Evolutionary conservation across 2,329 filamentous ascomycete species (phyloP).

Genomic region (Neonectria magnoliae): DNA sequence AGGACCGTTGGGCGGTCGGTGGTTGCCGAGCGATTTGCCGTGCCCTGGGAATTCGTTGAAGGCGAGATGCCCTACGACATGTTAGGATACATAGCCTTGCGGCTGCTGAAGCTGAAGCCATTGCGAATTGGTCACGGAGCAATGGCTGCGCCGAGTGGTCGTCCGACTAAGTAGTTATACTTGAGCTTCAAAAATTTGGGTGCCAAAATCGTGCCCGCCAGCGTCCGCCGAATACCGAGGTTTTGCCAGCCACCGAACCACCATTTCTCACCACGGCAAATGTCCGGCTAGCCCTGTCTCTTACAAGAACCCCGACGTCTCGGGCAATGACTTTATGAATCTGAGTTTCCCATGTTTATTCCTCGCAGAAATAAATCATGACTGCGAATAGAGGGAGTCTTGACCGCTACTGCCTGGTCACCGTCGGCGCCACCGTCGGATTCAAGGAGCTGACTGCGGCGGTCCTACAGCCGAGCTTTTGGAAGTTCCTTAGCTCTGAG

Average conservation of each 20-base stretch:
- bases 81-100: slow-evolving; percentile 49
- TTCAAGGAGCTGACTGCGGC: slow-evolving; percentile 78
- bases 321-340: slow-evolving; percentile 7
- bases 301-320: slow-evolving; percentile 20
- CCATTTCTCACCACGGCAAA: slow-evolving; percentile 21
- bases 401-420: slow-evolving; percentile 76
- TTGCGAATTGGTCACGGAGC: slow-evolving; percentile 41
- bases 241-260: slow-evolving; percentile 37
- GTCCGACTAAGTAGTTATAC: slow-evolving; percentile 31
- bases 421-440: slow-evolving; percentile 89
- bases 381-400: slow-evolving; percentile 1
- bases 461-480: slow-evolving; percentile 70
- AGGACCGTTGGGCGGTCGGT: slow-evolving; percentile 38
- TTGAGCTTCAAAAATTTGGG: slow-evolving; percentile 47
- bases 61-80: slow-evolving; percentile 45
- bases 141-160: slow-evolving; percentile 39
- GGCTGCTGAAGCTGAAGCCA: slow-evolving; percentile 53
- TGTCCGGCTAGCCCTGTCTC: slow-evolving; percentile 22
- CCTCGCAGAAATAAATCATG: slow-evolving; percentile 18
- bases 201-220: slow-evolving; percentile 27
- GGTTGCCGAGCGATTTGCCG: slow-evolving; percentile 40
- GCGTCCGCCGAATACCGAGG: slow-evolving; percentile 30
- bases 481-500: slow-evolving; percentile 65
- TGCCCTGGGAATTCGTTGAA: slow-evolving; percentile 36
- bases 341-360: background rate